Conservation (phyloP, 345 rosid genomes). For the Syzygium aromaticum region DNA sequence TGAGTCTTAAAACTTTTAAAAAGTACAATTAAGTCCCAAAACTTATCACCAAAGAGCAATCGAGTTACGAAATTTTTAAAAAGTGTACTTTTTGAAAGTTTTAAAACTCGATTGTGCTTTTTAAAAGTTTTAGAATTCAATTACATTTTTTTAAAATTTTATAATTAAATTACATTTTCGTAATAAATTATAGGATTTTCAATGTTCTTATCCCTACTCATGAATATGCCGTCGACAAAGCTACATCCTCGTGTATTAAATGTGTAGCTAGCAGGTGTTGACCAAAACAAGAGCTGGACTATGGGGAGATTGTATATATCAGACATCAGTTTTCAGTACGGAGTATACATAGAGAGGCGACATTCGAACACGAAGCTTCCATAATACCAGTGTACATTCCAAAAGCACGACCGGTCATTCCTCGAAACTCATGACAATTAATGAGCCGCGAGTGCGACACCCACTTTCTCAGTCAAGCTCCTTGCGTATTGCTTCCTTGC, state of each 20-base stretch:
- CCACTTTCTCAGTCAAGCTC: conserved; percentile 26
- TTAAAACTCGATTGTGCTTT: no score
- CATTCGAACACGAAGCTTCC: neutral
- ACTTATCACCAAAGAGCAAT: no score
- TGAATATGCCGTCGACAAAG: neutral
- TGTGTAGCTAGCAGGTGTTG: neutral
- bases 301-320: neutral
- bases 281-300: neutral
- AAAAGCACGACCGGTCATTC: neutral
- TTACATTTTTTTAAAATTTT: no score
- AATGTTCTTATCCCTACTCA: neutral
- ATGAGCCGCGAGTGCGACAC: conserved; percentile 31
- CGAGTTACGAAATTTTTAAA: no score
- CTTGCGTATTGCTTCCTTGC: conserved; percentile 58
- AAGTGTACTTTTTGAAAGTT: no score
- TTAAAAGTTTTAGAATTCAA: no score
- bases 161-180: no score
- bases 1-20: no score
- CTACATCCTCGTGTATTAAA: neutral
- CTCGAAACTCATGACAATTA: neutral
- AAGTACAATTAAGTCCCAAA: no score
- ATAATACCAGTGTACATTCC: neutral
- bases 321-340: neutral
- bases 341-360: neutral
- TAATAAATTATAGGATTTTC: no score